Conservation (phyloP, 2,329 filamentous ascomycete species). For the Trichoderma arundinaceum region DNA sequence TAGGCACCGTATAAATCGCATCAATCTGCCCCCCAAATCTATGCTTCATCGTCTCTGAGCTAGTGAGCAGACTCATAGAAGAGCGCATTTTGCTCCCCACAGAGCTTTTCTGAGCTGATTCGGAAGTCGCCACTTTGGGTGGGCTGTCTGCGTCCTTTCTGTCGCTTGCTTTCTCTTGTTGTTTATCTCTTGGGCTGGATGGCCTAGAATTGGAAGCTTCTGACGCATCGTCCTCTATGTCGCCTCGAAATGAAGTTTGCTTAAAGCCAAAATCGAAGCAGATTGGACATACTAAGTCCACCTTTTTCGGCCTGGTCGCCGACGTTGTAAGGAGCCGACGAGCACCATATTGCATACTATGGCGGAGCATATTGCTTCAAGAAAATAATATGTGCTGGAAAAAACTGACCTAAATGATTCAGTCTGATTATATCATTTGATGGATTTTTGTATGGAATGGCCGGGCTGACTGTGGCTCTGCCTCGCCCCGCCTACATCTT, state of each 20-base stretch:
- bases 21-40: slow-evolving; percentile 5
- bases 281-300: slow-evolving; percentile 28
- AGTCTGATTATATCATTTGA: background rate
- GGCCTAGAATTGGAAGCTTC: background rate
- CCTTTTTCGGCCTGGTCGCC: background rate
- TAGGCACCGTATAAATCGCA: slow-evolving; percentile 15
- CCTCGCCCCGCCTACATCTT: slow-evolving; percentile 5
- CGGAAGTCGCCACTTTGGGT: background rate
- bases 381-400: background rate
- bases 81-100: background rate
- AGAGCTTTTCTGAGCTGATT: background rate
- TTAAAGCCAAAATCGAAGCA: slow-evolving; percentile 29
- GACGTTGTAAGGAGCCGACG: slow-evolving; percentile 12
- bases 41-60: slow-evolving; percentile 17
- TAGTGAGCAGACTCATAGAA: background rate
- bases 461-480: slow-evolving; percentile 21
- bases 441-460: background rate
- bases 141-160: background rate
- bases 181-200: background rate
- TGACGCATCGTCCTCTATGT: background rate
- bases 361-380: slow-evolving; percentile 1
- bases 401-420: too few species aligned
- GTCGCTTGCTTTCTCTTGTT: background rate
- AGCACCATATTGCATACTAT: background rate
- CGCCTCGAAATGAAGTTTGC: slow-evolving; percentile 12